Percentiles rank a stretch among this genome's conserved stretches.
These are phyloP conservation scores for Leccinum pallidistipes DNA, from an alignment of 1,284 basidiomycete species.

Conservation along the genomic window DNA sequence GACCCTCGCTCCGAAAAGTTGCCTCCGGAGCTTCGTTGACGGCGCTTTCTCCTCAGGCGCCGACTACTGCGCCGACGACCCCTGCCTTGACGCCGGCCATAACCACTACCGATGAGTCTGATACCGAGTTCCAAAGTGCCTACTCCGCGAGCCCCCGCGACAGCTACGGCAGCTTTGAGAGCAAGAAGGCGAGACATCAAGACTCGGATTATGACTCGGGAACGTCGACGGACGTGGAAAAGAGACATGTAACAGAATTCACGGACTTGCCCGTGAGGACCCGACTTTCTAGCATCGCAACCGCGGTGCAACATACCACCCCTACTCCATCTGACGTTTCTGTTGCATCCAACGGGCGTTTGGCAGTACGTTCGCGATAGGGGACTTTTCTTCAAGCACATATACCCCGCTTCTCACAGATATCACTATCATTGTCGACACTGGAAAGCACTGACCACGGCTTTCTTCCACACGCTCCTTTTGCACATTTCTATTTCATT, in stretches of 20 bases:
- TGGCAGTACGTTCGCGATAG: slow-evolving; percentile 24
- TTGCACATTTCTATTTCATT: slow-evolving; percentile 18
- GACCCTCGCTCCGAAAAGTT: slow-evolving; percentile 37
- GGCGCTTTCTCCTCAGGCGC: slow-evolving; percentile 33
- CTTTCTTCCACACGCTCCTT: slow-evolving; percentile 26
- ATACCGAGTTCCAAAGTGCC: slow-evolving; percentile 82
- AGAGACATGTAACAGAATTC: slow-evolving; percentile 33
- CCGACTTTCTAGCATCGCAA: slow-evolving; percentile 49
- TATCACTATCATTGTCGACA: slow-evolving; percentile 22
- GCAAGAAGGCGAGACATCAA: slow-evolving; percentile 25
- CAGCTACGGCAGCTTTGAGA: slow-evolving; percentile 50
- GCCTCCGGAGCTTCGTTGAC: slow-evolving; percentile 36
- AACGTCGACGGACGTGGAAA: slow-evolving; percentile 32
- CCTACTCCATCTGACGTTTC: slow-evolving; percentile 42
- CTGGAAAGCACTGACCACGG: slow-evolving; percentile 16
- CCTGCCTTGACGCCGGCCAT: slow-evolving; percentile 44
- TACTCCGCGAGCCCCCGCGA: slow-evolving; percentile 71
- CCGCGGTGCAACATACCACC: slow-evolving; percentile 39
- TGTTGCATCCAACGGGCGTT: slow-evolving; percentile 32
- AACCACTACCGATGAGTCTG: slow-evolving; percentile 70
- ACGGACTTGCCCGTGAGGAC: slow-evolving; percentile 37
- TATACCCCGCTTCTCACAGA: slow-evolving; percentile 29
- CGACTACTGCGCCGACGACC: slow-evolving; percentile 37
- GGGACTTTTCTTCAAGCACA: slow-evolving; percentile 21
- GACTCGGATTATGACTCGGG: slow-evolving; percentile 36